Percentiles rank a stretch among this genome's conserved stretches.
Conservation (phyloP, 352 stramenopile species). For the Elongisporangium senticosum region DNA sequence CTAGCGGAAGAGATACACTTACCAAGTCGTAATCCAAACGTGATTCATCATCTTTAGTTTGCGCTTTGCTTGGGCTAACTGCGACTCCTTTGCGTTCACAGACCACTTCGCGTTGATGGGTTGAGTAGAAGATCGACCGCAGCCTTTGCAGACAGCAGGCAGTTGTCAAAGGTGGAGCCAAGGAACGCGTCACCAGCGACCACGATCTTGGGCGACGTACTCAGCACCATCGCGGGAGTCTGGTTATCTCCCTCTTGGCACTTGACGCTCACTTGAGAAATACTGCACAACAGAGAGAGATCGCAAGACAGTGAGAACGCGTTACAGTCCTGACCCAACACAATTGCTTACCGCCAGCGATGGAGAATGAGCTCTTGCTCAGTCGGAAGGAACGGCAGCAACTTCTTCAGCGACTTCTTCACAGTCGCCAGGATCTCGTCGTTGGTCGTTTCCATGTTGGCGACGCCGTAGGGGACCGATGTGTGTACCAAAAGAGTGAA, state of each 20-base stretch:
- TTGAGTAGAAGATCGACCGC: slow-evolving; percentile 21
- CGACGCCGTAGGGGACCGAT: slow-evolving; percentile 47
- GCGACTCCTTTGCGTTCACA: slow-evolving; percentile 13
- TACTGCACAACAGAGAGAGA: slow-evolving; percentile 18
- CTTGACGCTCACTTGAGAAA: slow-evolving; percentile 56
- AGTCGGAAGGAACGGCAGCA: slow-evolving; percentile 49
- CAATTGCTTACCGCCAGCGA: slow-evolving; percentile 47
- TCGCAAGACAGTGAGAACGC: neutral
- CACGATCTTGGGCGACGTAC: slow-evolving; percentile 44
- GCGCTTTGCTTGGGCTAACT: too few relatives aligned
- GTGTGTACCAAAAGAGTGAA: slow-evolving; percentile 60
- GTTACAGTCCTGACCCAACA: neutral
- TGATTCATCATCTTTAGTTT: neutral
- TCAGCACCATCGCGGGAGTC: slow-evolving; percentile 30
- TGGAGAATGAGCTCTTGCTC: slow-evolving; percentile 46
- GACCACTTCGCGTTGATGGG: slow-evolving; percentile 16
- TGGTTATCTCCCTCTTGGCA: slow-evolving; percentile 23
- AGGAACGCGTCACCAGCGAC: slow-evolving; percentile 63
- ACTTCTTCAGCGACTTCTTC: slow-evolving; percentile 35
- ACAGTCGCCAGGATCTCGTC: slow-evolving; percentile 46
- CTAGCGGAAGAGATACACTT: neutral
- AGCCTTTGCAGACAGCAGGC: slow-evolving; percentile 52
- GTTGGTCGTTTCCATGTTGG: slow-evolving; percentile 59
- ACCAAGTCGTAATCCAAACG: neutral
- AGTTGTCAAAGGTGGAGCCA: slow-evolving; percentile 70